Conservation (phyloP, 148 eudicot species). For the Gaultheria prostrata region DNA sequence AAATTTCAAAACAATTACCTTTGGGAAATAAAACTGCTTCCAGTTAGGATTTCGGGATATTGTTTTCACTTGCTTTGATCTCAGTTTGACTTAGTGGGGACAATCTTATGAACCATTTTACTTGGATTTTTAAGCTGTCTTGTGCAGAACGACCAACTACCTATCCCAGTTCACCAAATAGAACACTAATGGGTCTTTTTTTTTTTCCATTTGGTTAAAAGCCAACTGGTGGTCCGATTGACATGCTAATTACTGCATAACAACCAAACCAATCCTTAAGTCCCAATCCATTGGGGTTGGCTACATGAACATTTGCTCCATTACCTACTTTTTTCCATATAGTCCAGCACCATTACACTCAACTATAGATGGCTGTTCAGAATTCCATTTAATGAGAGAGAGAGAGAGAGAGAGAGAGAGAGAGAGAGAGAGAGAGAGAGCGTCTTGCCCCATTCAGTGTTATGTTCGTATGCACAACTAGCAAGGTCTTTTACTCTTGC, state of each 20-base stretch:
- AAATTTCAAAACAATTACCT: background rate
- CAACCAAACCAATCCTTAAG: background rate
- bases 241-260: background rate
- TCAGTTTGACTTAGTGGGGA: background rate
- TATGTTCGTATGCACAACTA: conserved; percentile 55
- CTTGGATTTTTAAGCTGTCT: background rate
- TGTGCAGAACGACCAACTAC: too few relatives aligned
- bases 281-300: background rate
- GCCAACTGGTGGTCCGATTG: background rate
- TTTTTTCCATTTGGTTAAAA: background rate
- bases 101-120: background rate
- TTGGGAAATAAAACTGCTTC: background rate
- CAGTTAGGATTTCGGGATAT: too few relatives aligned
- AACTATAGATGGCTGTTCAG: too few relatives aligned
- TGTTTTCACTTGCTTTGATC: too few relatives aligned
- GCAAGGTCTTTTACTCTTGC: conserved; percentile 46
- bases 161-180: too few relatives aligned
- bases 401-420: background rate
- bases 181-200: too few relatives aligned
- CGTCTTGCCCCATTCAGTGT: conserved; percentile 87
- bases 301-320: background rate
- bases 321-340: background rate
- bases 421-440: conserved; percentile 23
- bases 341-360: background rate
- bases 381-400: too few relatives aligned